Base-by-base conservation (phyloP, 139 green algal species). In the Yamagishiella unicocca region DNA sequence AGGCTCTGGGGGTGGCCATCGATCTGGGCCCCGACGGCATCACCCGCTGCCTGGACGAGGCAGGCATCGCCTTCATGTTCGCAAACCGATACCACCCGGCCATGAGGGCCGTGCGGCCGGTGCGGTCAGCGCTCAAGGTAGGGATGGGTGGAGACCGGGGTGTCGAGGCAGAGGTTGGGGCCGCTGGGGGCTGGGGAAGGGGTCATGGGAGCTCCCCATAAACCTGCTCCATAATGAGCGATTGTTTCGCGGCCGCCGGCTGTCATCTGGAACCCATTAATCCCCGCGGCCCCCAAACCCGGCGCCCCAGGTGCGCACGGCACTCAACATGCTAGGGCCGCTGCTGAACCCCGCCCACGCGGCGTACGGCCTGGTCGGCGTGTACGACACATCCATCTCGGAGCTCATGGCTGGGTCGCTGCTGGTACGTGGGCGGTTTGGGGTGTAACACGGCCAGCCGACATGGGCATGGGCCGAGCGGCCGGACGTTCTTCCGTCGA, bases 21-120 rank as follows among this genome's bases (percentile, higher is more conserved):
- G 97, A 99, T 85, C 77, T 99, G n/a, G 96, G 95, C 1, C 97
- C 98, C 14, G 88, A 96, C 50, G 91, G 90, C 27, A 93, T 99
- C 40, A 43, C 78, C 3, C 70, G 61, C 29, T 99, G 97, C 91
- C 82, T 99, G 38, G 87, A 96, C 5, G 91, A 98, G 88, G 94
- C 92, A 17, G 93, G 95, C 33, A 90, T 99, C 38, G 98, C 94
- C 43, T 99, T 99, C 93, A 99, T 99, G 98, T 99, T 97, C 88
- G 97, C 98, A 0, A 98, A 98, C 14, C 89, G 93, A 72, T 96
- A 94, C 91, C 92, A 95, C 75, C 92, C 94, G 3, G 93, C 90
- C 67, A 95, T 96, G 94, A 89, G 89, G 88, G 88, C 79, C n/a
- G 93, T 99, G 42, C 82, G 90, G 12, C 92, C 94, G 1, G 95